A percentile compares a stretch with the other conserved stretches of the same genome.
Evolutionary conservation across 176 grass and related monocot genomes (phyloP).

Genomic region (Pontederia paniculata): DNA sequence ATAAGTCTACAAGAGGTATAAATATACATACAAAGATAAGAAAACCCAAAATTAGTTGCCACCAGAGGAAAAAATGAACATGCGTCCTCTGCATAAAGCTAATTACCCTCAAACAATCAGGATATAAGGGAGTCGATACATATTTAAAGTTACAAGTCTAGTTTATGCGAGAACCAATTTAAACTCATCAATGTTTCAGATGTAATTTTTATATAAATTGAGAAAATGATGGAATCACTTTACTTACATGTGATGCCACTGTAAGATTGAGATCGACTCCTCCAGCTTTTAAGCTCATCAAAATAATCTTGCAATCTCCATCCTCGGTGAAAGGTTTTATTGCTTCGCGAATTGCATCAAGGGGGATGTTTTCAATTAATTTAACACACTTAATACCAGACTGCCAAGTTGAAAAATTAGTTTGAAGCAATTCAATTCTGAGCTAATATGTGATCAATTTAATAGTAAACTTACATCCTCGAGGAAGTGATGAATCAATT

Average conservation of each 20-base stretch:
- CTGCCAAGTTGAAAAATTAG: constrained; percentile 30
- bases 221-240: background rate
- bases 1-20: no score
- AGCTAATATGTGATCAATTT: background rate
- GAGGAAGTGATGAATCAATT: constrained; percentile 77
- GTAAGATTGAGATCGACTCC: constrained; percentile 88
- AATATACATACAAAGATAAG: no score
- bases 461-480: constrained; percentile 32
- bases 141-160: no score
- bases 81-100: no score
- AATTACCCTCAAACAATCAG: no score
- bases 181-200: background rate
- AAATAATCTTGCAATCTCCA: constrained; percentile 65
- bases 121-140: no score
- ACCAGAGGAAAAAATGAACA: no score
- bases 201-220: background rate
- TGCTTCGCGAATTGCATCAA: constrained; percentile 64
- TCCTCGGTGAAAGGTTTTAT: constrained; percentile 74
- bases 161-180: background rate
- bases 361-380: constrained; percentile 66
- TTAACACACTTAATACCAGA: constrained; percentile 75
- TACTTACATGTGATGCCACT: constrained; percentile 79
- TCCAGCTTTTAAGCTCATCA: constrained; percentile 98
- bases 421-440: constrained; percentile 4
- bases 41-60: no score